Base-by-base conservation (phyloP, 257 asterid species). In the Catharanthus roseus region DNA sequence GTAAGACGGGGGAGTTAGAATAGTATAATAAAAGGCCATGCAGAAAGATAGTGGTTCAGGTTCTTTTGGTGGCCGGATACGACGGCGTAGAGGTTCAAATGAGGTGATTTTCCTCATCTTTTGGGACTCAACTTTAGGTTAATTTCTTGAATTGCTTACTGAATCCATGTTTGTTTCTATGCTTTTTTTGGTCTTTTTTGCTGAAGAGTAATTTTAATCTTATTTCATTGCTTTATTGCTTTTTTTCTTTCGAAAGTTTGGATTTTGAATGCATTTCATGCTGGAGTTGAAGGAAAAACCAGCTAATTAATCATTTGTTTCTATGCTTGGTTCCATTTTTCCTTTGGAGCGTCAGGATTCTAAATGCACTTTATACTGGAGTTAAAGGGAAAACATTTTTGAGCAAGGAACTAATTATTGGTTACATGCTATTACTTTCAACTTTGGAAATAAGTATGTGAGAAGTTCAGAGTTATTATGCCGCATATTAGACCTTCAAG, bases 61-160 rank as follows among this genome's bases (percentile, higher is more conserved):
- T 65, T 84, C 83, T 49, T 75, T 87, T 11, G 86, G 90, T 55
- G 89, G 90, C 61, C 82, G 97, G 28, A 9, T 86, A 15, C 98
- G 99, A 41, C 89, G 98, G 31, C 98, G 99, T 58, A 89, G 75
- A 78, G 93, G 90, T 73, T 91, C 98, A 26, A 90, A 85, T 84
- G 99, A 95, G 99, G 99, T 95, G 67, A 53, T 77, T 71, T 69
- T 15, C 28, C 33, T 75, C 65, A 72, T 72, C 36, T 63, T 45
- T 42, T 56, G 39, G 29, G 1, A 36, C 38, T 62, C 47, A 62
- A n/a, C 26, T 62, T 62, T 19, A 34, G 67, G 28, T 21, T 61
- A 6, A 3, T 62, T 34, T 34, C 5, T 61, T 61, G 13, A 6
- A 9, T 29, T 61, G 66, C 44, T 33, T 61, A 24, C 26, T 24